Evolutionary conservation across 108 stramenopile genomes (phyloP).

Genomic region (Fragilaria radians): DNA sequence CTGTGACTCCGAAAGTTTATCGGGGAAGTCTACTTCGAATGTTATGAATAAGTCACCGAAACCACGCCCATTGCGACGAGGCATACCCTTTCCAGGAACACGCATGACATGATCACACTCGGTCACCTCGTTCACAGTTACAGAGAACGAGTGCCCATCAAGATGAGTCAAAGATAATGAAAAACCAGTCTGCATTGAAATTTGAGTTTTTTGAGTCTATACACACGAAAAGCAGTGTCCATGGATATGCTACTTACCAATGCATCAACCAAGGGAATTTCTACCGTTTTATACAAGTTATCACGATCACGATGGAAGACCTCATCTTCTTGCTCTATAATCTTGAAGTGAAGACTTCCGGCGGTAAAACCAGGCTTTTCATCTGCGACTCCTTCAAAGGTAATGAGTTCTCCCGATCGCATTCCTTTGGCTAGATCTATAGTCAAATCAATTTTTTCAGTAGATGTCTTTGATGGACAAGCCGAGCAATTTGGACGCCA

Average conservation of each 20-base stretch:
- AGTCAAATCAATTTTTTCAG: slow-evolving; percentile 91
- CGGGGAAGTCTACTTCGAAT: slow-evolving; percentile 90
- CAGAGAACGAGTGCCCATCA: slow-evolving; percentile 64
- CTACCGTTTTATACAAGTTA: slow-evolving; percentile 76
- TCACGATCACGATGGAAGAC: slow-evolving; percentile 79
- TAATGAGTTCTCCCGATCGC: slow-evolving; percentile 71
- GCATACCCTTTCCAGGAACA: slow-evolving; percentile 88
- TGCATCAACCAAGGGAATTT: slow-evolving; percentile 86
- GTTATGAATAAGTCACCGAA: slow-evolving; percentile 85
- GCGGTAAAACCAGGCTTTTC: slow-evolving; percentile 84
- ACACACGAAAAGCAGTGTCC: slow-evolving; percentile 1
- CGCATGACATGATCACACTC: slow-evolving; percentile 82
- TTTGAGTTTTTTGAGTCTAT: no score
- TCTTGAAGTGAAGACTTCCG: slow-evolving; percentile 74
- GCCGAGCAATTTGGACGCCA: slow-evolving; percentile 81
- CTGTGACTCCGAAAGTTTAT: slow-evolving; percentile 52
- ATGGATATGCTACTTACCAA: slow-evolving; percentile 64
- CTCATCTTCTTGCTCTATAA: slow-evolving; percentile 41
- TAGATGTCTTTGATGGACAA: slow-evolving; percentile 88
- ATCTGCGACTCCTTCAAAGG: slow-evolving; percentile 85
- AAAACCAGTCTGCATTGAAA: slow-evolving; percentile 64
- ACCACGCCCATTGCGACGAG: slow-evolving; percentile 72
- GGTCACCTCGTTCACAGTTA: slow-evolving; percentile 62
- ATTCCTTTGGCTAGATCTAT: slow-evolving; percentile 84
- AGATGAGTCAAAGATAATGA: slow-evolving; percentile 63